Percentiles rank a stretch among this genome's conserved stretches.
These are phyloP conservation scores for Ensete glaucum DNA, from an alignment of 176 grass and related monocot species.

Conservation along the genomic window DNA sequence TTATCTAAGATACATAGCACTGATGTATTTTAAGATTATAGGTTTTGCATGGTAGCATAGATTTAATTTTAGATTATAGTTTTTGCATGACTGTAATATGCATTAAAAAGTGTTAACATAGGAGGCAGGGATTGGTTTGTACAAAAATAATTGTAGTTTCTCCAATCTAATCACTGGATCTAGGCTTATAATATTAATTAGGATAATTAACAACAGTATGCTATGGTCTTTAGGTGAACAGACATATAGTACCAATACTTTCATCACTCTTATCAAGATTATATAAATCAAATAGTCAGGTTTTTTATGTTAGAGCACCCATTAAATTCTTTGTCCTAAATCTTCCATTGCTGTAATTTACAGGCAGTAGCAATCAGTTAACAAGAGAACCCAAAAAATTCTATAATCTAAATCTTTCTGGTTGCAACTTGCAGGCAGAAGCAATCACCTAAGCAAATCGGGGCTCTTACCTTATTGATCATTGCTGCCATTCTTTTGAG, in stretches of 20 bases:
- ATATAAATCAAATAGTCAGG: neutral
- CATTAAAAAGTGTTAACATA: neutral
- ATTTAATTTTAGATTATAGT: no score
- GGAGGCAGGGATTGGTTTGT: neutral
- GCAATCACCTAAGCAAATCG: slow-evolving; percentile 68
- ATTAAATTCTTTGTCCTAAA: neutral
- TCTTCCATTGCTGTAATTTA: neutral
- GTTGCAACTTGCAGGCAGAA: slow-evolving; percentile 54
- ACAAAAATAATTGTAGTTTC: no score
- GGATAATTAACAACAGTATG: neutral
- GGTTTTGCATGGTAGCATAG: no score
- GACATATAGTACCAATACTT: neutral
- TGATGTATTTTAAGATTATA: no score
- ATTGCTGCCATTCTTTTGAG: slow-evolving; percentile 74
- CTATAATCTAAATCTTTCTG: neutral
- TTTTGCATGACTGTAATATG: neutral
- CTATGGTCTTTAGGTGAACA: neutral
- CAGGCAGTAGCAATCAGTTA: neutral
- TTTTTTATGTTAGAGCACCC: neutral
- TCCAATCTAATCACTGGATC: neutral
- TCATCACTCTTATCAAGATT: neutral
- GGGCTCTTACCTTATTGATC: slow-evolving; percentile 67
- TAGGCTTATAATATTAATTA: neutral
- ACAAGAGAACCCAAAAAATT: slow-evolving; percentile 13
- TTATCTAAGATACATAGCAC: no score